Base-by-base conservation (phyloP, 805 yeast genomes). In the Maudiozyma barnettii region DNA sequence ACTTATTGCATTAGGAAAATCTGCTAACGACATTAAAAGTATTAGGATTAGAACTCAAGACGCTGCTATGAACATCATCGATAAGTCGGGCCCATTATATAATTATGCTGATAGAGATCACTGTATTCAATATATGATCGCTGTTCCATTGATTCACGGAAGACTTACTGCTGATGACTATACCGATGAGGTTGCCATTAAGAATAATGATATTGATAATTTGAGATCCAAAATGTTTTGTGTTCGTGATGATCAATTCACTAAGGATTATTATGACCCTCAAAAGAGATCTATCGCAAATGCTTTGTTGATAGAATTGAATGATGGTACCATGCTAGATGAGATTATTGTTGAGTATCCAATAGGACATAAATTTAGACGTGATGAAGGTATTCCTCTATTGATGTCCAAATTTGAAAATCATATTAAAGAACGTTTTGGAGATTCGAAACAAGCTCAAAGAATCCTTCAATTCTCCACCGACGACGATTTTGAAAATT, bases 71-170 rank as follows among this genome's bases (percentile, higher is more conserved):
- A 66, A 79, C 53, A 78, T 78, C 59, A 78, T 78, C 50, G 80
- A 78, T 61, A 78, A 78, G 64, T 65, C 64, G 50, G 83, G 83
- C 8, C 81, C 82, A 14, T 62, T 78, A 45, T 70, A 77, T 66
- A 78, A 78, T 65, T 78, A 78, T 57, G 83, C 83, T 19, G 83
- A 78, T 60, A 70, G 83, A 53, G 83, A 78, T 54, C 83, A 78
- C 60, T 78, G 82, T 62, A 77, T 78, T 51, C 83, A 78, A 58
- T 78, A 78, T 63, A 78, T 78, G 82, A 71, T 72, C 42, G 82
- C 83, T 18, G 57, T 77, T 31, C 81, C 82, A 31, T 62, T 78
- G 49, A 69, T 78, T 50, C 65, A 69, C 54, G 83, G 83, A 39
- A 69, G 77, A 47, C 62, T 78, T 46, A 75, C 79, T 30, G 82